phyloP scores from a whole-genome alignment of 2,329 filamentous ascomycete genomes.

The Cladorrhinum sp. region DNA sequence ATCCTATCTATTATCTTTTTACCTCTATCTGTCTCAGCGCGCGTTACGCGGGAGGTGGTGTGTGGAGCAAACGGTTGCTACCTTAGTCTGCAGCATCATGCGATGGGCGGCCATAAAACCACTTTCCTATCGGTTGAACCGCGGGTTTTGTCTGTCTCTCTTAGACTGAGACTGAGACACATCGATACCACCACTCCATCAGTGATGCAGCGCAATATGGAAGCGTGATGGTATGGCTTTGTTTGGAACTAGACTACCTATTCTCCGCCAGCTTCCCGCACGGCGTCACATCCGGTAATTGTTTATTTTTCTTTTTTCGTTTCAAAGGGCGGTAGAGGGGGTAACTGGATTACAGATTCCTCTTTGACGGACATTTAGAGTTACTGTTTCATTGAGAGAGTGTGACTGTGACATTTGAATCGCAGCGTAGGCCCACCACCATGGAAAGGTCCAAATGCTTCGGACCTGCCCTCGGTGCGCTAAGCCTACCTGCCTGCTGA shows the following conservation, averaged over 20 bases:
- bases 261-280: neutral
- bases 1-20: neutral
- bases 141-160: neutral
- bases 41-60: neutral
- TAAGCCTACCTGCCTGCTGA: too few species aligned
- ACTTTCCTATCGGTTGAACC: neutral
- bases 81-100: neutral
- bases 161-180: too few species aligned
- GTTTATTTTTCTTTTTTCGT: neutral
- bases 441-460: too few species aligned
- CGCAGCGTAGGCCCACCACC: too few species aligned
- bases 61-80: neutral
- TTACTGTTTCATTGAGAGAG: too few species aligned
- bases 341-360: neutral
- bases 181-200: too few species aligned
- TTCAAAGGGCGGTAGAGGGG: neutral
- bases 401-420: too few species aligned
- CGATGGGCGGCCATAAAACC: neutral
- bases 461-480: neutral
- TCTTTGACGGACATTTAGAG: neutral
- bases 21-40: too few species aligned
- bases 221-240: neutral
- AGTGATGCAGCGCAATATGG: neutral
- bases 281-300: neutral
- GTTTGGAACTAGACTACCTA: too few species aligned